Evolutionary conservation across 352 stramenopile species (phyloP).

Genomic region (Chrysophaeum taylorii): DNA sequence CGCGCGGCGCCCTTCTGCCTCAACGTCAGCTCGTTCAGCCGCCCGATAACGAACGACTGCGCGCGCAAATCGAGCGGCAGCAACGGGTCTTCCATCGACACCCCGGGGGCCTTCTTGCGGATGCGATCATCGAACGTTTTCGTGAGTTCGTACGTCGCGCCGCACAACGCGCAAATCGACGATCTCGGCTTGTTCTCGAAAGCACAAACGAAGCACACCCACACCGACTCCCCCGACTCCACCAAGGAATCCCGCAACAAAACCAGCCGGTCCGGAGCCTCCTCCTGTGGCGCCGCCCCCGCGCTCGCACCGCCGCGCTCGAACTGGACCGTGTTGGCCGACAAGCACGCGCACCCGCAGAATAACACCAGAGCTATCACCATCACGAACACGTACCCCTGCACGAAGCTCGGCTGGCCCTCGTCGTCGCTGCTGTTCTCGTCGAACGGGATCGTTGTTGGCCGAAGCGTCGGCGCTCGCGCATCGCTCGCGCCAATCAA

Average conservation of each 20-base stretch:
- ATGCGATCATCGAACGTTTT: not conserved
- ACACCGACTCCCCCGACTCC: constrained; percentile 23
- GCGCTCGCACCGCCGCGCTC: not conserved
- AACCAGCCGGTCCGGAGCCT: not conserved
- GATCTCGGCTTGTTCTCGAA: constrained; percentile 69
- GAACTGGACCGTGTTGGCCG: not conserved
- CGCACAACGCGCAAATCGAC: constrained; percentile 67
- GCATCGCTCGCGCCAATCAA: too few species aligned
- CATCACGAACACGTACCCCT: not conserved
- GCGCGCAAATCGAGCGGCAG: constrained; percentile 23
- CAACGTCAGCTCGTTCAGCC: constrained; percentile 60
- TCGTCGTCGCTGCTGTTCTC: not conserved
- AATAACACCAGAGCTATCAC: not conserved
- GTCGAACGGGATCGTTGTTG: too few species aligned
- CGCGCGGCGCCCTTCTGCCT: constrained; percentile 50
- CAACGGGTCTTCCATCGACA: constrained; percentile 35
- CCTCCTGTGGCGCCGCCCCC: too few species aligned
- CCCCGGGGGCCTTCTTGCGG: not conserved
- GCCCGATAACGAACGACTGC: constrained; percentile 56
- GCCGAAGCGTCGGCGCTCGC: too few species aligned
- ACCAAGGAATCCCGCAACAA: not conserved
- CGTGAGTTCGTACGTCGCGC: constrained; percentile 35
- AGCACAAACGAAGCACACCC: constrained; percentile 69
- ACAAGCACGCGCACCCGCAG: not conserved
- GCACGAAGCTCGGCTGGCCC: not conserved